Base-by-base conservation (phyloP, 129 eudicot genomes). In the Artemisia argyi region DNA sequence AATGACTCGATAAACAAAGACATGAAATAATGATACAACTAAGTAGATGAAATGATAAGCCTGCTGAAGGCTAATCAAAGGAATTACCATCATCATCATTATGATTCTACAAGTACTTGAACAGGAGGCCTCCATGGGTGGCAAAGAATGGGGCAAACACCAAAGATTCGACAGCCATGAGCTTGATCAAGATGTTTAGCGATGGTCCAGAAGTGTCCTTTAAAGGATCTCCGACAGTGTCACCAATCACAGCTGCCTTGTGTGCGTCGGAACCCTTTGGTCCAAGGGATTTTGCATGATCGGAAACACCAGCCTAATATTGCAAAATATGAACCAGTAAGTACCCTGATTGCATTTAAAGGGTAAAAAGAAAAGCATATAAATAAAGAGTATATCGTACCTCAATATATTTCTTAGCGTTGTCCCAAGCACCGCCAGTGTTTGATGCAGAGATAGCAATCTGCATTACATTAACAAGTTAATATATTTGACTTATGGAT, bases 391-490 rank as follows among this genome's bases (percentile, higher is more conserved):
- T 39, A n/a, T 26, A 12, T 50, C 1, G 55, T 87, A 90, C 97
- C 97, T 90, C 97, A 11, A 90, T 90, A 44, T 90, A 90, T 63
- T 90, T 90, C 89, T 90, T 90, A 48, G 97, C 97, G 58, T 92
- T 92, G 72, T 91, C 97, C 97, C 97, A 91, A 63, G 97, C 97
- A 73, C 97, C 97, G 71, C 97, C 97, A 42, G 97, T 91, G 89
- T 91, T 91, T 51, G 97, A 92, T 63, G 97, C 97, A 76, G 97
- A 92, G 83, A 92, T 92, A 18, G 97, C 97, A 77, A 92, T 85
- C 97, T 92, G 84, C 73, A 48, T 66, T 50, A 69, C 55, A 35
- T 15, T 30, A 61, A 55, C 35, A 46, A n/a, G 62, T 66, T 71
- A 76, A 39, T 39, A 39, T 39, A 39, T 39, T 39, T 39, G 2